phyloP scores from a whole-genome alignment of 805 yeast genomes.

The Priceomyces medius region DNA sequence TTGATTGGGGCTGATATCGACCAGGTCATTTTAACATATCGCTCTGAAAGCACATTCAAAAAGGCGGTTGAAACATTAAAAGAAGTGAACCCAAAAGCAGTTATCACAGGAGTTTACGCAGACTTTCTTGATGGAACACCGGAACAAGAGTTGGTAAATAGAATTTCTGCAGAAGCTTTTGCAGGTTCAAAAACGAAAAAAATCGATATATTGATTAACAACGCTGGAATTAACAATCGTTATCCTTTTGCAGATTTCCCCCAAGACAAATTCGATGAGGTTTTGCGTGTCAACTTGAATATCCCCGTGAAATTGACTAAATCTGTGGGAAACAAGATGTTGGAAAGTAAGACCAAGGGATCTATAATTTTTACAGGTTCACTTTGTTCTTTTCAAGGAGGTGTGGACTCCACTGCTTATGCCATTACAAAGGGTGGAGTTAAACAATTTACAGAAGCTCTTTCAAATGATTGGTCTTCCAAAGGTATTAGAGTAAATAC shows the following conservation, averaged over 20 bases:
- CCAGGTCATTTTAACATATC: slow-evolving; percentile 33
- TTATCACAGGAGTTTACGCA: slow-evolving; percentile 21
- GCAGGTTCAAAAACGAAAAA: slow-evolving; percentile 24
- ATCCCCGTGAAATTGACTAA: slow-evolving; percentile 37
- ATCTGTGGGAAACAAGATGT: slow-evolving; percentile 36
- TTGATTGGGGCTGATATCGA: slow-evolving; percentile 52
- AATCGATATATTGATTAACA: slow-evolving; percentile 43
- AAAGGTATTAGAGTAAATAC: slow-evolving; percentile 65
- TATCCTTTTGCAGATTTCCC: slow-evolving; percentile 33
- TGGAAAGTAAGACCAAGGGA: slow-evolving; percentile 31
- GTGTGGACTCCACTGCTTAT: slow-evolving; percentile 39
- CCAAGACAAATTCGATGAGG: slow-evolving; percentile 36
- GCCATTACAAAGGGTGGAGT: slow-evolving; percentile 45
- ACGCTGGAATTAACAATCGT: slow-evolving; percentile 42
- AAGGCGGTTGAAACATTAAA: slow-evolving; percentile 25
- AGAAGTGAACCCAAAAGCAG: slow-evolving; percentile 18
- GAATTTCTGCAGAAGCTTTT: slow-evolving; percentile 28
- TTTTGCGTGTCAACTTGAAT: slow-evolving; percentile 41
- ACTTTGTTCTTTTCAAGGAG: slow-evolving; percentile 42
- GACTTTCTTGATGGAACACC: slow-evolving; percentile 20
- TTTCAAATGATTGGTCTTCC: slow-evolving; percentile 46
- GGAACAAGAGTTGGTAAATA: slow-evolving; percentile 25
- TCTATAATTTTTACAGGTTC: slow-evolving; percentile 45
- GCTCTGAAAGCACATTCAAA: slow-evolving; percentile 29
- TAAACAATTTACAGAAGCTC: slow-evolving; percentile 32